Conservation (phyloP, 139 green algal genomes). For the Nannochloris sp. region DNA sequence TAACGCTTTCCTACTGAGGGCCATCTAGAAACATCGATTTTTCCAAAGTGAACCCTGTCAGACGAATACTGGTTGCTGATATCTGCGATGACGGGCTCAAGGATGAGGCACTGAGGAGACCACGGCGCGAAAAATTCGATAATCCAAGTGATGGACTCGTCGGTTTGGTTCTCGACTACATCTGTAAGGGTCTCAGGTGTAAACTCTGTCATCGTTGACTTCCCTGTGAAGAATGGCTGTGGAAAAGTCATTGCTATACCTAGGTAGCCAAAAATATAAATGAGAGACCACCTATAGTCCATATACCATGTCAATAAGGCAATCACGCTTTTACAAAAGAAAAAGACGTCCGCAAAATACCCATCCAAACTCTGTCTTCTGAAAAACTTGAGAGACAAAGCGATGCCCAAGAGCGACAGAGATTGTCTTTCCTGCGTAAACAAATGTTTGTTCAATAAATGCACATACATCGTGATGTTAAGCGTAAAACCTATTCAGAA, state of each 20-base stretch:
- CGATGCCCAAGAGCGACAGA: slow-evolving; percentile 2
- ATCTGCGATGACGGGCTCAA: slow-evolving; percentile 40
- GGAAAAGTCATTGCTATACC: slow-evolving; percentile 26
- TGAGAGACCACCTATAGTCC: slow-evolving; percentile 17
- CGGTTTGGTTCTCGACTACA: slow-evolving; percentile 10
- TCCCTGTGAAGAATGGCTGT: slow-evolving; percentile 31
- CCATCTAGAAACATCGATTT: slow-evolving; percentile 39
- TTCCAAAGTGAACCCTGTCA: slow-evolving; percentile 29
- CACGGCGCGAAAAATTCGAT: slow-evolving; percentile 39
- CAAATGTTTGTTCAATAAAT: background rate
- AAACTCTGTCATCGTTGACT: slow-evolving; percentile 18
- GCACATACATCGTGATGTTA: too few species aligned
- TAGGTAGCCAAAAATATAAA: slow-evolving; percentile 11
- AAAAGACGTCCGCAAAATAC: slow-evolving; percentile 16
- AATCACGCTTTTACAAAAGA: slow-evolving; percentile 17
- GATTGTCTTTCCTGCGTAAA: slow-evolving; percentile 17
- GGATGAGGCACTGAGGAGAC: slow-evolving; percentile 30
- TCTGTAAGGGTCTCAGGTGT: slow-evolving; percentile 27
- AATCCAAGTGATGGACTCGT: slow-evolving; percentile 17
- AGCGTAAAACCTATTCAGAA: background rate
- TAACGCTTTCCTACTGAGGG: slow-evolving; percentile 17
- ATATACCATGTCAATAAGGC: slow-evolving; percentile 23
- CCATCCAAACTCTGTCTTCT: slow-evolving; percentile 11
- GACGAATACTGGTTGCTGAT: slow-evolving; percentile 32
- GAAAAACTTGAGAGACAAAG: slow-evolving; percentile 17